Percentiles rank a stretch among this genome's conserved stretches.
Evolutionary conservation across 441 rosid genomes (phyloP).

Genomic region (Corymbia calophylla): DNA sequence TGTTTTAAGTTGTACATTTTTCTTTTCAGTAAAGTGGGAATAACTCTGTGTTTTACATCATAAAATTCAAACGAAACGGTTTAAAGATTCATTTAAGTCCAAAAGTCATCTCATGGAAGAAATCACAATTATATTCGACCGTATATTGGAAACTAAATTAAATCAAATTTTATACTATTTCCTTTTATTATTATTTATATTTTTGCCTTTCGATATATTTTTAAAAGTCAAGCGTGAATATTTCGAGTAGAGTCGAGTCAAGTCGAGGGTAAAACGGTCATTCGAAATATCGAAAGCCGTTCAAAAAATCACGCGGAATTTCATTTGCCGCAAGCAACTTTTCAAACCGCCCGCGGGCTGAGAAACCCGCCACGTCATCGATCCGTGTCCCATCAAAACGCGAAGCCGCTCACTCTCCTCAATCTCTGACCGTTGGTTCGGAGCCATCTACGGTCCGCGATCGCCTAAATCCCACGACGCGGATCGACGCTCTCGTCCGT

Average conservation of each 20-base stretch:
- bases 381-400: neutral
- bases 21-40: no score
- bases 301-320: neutral
- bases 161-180: no score
- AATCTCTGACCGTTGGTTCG: neutral
- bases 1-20: no score
- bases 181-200: neutral
- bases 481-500: neutral
- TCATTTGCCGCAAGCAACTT: neutral
- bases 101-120: neutral
- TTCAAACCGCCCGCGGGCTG: neutral
- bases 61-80: no score
- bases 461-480: neutral
- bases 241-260: neutral
- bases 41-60: no score
- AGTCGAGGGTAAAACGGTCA: neutral
- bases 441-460: neutral
- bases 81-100: no score
- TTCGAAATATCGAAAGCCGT: neutral
- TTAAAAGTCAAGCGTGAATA: neutral
- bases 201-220: neutral
- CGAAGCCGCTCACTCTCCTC: neutral
- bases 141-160: neutral
- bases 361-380: neutral
- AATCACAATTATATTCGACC: neutral